Evolutionary conservation across 495 filamentous ascomycete species (phyloP), one percentile per base, ranked within the genome.

Genomic region (Jackrogersella multiformis): DNA sequence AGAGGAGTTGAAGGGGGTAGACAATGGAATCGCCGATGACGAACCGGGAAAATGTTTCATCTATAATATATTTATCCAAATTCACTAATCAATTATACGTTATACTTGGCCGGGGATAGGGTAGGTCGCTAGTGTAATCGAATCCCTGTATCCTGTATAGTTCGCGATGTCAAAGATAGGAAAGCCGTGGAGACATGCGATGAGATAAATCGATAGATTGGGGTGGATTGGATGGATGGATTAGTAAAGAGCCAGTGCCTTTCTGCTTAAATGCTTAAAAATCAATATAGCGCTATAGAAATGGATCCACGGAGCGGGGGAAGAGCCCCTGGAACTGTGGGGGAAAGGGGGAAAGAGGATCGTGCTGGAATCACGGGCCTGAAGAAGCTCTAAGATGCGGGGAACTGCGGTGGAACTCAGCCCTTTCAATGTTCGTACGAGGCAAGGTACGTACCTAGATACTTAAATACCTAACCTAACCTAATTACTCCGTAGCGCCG

Each of bases 321-420:
- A n/a, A n/a, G 49, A 36, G 30, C 10, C 23, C 28, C n/a, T 38
- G 20, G 23, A 24, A 56, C 23, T 57, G 64, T 39, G 34, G 51
- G 56, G 42, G 48, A 56, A 28, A n/a, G n/a, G n/a, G n/a, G n/a
- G n/a, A n/a, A n/a, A n/a, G n/a, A n/a, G n/a, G n/a, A n/a, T n/a
- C n/a, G n/a, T n/a, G 38, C 42, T 66, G 67, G 67, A 66, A 70
- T 66, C 16, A 62, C 67, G 67, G 67, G 44, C 67, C 67, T 70
- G 23, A 51, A 24, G 35, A n/a, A 56, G 26, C 28, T 28, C 23
- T 13, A 34, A 26, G 42, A 55, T 64, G 66, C 64, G 60, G 65
- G 49, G 60, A 56, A 46, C 16, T n/a, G n/a, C n/a, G n/a, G n/a
- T n/a, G n/a, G n/a, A n/a, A 35, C 16, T 64, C 61, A 58, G 53